Base-by-base conservation (phyloP, 164 flowering plant species). In the Macadamia integrifolia region DNA sequence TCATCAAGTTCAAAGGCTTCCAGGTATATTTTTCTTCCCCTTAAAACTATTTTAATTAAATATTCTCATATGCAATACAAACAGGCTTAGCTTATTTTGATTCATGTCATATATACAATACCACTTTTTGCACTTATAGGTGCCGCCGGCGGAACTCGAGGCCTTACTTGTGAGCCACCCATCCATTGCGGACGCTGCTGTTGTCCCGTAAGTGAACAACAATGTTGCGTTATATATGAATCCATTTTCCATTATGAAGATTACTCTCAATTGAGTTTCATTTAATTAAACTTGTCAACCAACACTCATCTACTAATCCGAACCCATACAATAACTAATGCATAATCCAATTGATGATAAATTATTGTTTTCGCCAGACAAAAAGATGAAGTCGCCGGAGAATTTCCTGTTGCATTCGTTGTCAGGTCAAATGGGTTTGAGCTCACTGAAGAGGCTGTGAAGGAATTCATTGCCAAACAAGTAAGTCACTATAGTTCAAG, bases 91-190 rank as follows among this genome's bases (percentile, higher is more conserved):
- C 23, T 23, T 23, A 23, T 67, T 14, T 2, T 6, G 1, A 46
- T 62, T 40, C 11, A 9, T 62, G 42, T 29, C 9, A 49, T 7
- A 4, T 9, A 46, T 42, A 30, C 58, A 29, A 23, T 56, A 6
- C 28, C 40, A 23, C 9, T 48, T 6, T 57, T 30, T 35, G 40
- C 18, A 2, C 18, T 23, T 3, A 9, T 74, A 88, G 89, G 97
- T 92, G 30, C 84, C 98, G 1, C 98, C 98, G 1, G 98, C 98
- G 3, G 98, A 92, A 77, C 85, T 92, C 28, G 98, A 92, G 73
- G 82, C 88, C 42, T 80, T 90, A 18, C 89, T 92, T 1, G 23
- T 90, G 3, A 76, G 75, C 67, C 96, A 92, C 57, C 84, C 92
- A 12, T 72, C 78, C 1, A 87, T 92, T 42, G 84, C 88, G 0